Conservation (phyloP, 2,329 filamentous ascomycete genomes). For the Xylariaceae sp. region DNA sequence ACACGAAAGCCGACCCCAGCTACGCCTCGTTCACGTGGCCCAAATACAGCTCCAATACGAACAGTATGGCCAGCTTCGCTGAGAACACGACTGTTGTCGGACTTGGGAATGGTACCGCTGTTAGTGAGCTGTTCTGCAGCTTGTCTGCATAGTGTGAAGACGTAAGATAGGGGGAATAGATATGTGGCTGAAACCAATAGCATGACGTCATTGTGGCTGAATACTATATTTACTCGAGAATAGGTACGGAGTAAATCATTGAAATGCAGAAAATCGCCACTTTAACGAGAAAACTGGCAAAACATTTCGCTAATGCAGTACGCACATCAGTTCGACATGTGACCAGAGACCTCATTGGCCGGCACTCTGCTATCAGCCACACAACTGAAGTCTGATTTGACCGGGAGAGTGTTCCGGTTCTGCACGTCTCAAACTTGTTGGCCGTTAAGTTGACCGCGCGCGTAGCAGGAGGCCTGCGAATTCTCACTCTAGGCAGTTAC, state of each 20-base stretch:
- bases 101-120: not conserved
- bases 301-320: not conserved
- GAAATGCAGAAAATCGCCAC: not conserved
- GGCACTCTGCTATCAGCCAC: too few relatives aligned
- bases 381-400: too few relatives aligned
- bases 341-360: too few relatives aligned
- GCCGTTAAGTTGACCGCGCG: too few relatives aligned
- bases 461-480: too few relatives aligned
- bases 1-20: slow-evolving; percentile 11
- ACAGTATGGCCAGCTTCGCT: not conserved
- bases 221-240: not conserved
- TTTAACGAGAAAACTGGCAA: not conserved
- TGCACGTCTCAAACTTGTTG: too few relatives aligned
- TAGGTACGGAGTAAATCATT: not conserved
- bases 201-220: not conserved
- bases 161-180: not conserved
- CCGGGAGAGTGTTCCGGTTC: too few relatives aligned
- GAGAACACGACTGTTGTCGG: not conserved
- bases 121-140: not conserved
- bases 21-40: slow-evolving; percentile 15
- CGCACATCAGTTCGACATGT: too few relatives aligned
- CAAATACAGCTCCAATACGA: slow-evolving; percentile 7
- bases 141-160: not conserved
- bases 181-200: not conserved
- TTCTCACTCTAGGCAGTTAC: too few relatives aligned